phyloP scores from a whole-genome alignment of 331 rosid species.

The Arachis monticola region DNA sequence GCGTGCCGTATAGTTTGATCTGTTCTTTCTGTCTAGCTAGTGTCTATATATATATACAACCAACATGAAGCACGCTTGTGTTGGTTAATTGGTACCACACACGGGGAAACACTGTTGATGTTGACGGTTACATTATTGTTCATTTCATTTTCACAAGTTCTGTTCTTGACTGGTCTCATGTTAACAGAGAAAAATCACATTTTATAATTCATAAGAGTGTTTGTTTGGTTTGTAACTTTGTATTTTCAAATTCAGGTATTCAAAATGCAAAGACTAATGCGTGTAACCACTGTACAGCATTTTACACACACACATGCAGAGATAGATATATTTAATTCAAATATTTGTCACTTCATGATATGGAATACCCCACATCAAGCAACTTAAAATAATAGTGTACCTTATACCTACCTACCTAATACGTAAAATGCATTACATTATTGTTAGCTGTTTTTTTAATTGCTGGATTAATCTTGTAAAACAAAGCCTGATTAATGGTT shows the following conservation, averaged over 20 bases:
- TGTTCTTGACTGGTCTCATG: too few relatives aligned
- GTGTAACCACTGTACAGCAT: too few relatives aligned
- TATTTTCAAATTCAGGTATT: too few relatives aligned
- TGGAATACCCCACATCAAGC: neutral
- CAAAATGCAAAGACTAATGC: too few relatives aligned
- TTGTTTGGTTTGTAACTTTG: too few relatives aligned
- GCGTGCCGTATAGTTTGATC: neutral
- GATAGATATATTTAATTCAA: too few relatives aligned
- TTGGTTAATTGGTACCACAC: neutral
- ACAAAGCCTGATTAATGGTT: constrained; percentile 15
- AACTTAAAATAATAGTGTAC: neutral
- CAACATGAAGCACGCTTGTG: neutral
- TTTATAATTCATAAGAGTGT: too few relatives aligned
- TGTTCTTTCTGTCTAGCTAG: neutral
- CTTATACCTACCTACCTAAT: neutral
- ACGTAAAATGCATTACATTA: constrained; percentile 1
- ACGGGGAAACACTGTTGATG: neutral
- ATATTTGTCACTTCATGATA: too few relatives aligned
- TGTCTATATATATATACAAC: neutral
- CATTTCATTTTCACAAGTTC: neutral
- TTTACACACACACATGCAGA: too few relatives aligned
- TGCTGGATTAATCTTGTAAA: neutral
- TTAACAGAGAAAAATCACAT: too few relatives aligned
- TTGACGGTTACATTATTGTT: neutral
- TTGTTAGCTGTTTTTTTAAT: neutral